A percentile compares a stretch with the other conserved stretches of the same genome.
phyloP scores from a whole-genome alignment of 2,329 filamentous ascomycete species.

The Ceratocystis harringtonii region DNA sequence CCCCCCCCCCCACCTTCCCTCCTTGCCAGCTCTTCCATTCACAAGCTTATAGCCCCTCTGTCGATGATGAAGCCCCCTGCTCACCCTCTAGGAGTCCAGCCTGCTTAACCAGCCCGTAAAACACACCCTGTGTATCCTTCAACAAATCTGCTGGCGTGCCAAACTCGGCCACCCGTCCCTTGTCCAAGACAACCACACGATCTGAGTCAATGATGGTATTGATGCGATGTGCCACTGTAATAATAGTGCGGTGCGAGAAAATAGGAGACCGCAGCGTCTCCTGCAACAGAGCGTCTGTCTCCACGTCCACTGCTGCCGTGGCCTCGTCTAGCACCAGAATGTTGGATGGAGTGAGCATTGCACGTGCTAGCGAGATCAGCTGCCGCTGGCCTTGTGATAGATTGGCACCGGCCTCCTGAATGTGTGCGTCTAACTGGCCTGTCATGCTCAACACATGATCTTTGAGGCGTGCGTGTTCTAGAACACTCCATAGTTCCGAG shows the following conservation, averaged over 20 bases:
- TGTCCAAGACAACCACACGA: constrained; percentile 83
- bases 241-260: constrained; percentile 87
- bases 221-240: constrained; percentile 95
- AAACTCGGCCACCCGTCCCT: constrained; percentile 82
- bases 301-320: constrained; percentile 59
- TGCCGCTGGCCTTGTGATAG: constrained; percentile 90
- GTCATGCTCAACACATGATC: constrained; percentile 78
- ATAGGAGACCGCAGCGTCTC: constrained; percentile 45
- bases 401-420: constrained; percentile 93
- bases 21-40: background rate
- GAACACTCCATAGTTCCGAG: constrained; percentile 89
- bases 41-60: background rate
- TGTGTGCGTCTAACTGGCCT: constrained; percentile 74
- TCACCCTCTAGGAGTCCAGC: constrained; percentile 49
- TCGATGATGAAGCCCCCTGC: background rate
- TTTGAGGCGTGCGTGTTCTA: constrained; percentile 87
- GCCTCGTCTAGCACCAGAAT: constrained; percentile 96
- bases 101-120: constrained; percentile 84
- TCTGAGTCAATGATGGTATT: constrained; percentile 89
- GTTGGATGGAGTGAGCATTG: constrained; percentile 87
- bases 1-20: background rate
- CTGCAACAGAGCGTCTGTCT: constrained; percentile 54
- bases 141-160: constrained; percentile 71
- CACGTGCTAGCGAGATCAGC: constrained; percentile 81
- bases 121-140: constrained; percentile 57